These are phyloP conservation scores for Lathyrus aphaca DNA, from an alignment of 306 rosid genomes.

Conservation along the genomic window DNA sequence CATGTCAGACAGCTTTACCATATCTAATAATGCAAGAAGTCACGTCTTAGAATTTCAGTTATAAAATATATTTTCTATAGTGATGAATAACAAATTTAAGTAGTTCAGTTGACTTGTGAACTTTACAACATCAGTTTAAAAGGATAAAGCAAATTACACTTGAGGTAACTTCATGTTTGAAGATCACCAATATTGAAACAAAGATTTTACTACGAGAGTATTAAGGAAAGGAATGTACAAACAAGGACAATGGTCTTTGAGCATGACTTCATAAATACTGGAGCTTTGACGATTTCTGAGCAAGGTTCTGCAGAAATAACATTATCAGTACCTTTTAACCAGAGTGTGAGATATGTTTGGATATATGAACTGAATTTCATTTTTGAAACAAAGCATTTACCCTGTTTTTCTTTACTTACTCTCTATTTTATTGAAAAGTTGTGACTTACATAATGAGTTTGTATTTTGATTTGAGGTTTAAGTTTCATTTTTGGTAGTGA, in stretches of 20 bases:
- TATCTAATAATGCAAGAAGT: background rate
- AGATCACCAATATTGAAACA: conserved; percentile 29
- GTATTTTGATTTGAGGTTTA: conserved; percentile 16
- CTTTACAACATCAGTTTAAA: conserved; percentile 32
- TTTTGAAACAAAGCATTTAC: conserved; percentile 10
- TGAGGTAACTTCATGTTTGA: conserved; percentile 19
- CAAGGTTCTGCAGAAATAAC: conserved; percentile 61
- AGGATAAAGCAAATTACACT: conserved; percentile 25
- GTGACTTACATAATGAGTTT: background rate
- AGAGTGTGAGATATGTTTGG: background rate
- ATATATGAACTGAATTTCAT: conserved; percentile 26
- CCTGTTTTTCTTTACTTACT: background rate
- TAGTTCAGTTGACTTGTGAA: conserved; percentile 22
- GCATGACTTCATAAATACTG: conserved; percentile 53
- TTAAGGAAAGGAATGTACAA: conserved; percentile 88
- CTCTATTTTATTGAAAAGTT: conserved; percentile 4
- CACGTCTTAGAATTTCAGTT: conserved; percentile 11
- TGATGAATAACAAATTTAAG: conserved; percentile 27
- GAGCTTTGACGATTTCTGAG: conserved; percentile 57
- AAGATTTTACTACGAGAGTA: conserved; percentile 42
- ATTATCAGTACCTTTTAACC: conserved; percentile 21
- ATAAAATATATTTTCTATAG: conserved; percentile 14
- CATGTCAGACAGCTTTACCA: conserved; percentile 15
- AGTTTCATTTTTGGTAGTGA: conserved; percentile 25
- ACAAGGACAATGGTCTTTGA: conserved; percentile 89